A percentile compares a stretch with the other conserved stretches of the same genome.
phyloP scores from a whole-genome alignment of 2,329 filamentous ascomycete species.

The Rosellinia necatrix region DNA sequence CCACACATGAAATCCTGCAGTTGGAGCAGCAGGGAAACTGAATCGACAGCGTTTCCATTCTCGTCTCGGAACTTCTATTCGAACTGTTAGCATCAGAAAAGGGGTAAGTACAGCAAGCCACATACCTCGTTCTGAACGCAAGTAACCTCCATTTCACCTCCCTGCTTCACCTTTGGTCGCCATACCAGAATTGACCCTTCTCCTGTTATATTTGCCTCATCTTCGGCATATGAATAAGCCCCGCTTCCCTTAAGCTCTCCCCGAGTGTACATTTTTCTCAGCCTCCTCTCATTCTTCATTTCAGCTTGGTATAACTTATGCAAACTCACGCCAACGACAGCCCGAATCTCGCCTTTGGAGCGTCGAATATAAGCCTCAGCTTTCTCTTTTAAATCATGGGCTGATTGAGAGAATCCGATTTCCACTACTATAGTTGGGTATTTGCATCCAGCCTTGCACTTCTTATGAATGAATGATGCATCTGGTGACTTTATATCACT shows the following conservation, averaged over 20 bases:
- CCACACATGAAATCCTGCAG: background rate
- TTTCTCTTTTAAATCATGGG: background rate
- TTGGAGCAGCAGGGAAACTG: background rate
- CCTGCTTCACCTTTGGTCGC: background rate
- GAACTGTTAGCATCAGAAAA: background rate
- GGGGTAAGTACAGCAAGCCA: background rate
- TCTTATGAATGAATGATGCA: background rate
- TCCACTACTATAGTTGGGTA: background rate
- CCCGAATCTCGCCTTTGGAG: background rate
- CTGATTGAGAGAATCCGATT: background rate
- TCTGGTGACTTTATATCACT: background rate
- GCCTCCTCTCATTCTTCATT: background rate
- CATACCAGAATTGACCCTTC: constrained; percentile 2
- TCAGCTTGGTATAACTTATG: background rate
- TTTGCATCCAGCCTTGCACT: background rate
- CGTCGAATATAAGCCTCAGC: background rate
- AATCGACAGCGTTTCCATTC: background rate
- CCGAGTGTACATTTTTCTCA: background rate
- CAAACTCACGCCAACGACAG: background rate
- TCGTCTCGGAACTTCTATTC: background rate
- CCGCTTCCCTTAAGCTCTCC: background rate
- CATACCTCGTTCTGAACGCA: background rate
- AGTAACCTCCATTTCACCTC: background rate
- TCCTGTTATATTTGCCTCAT: background rate
- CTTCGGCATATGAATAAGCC: background rate